phyloP scores from a whole-genome alignment of 2,329 filamentous ascomycete species.

The Helicocarpus griseus region DNA sequence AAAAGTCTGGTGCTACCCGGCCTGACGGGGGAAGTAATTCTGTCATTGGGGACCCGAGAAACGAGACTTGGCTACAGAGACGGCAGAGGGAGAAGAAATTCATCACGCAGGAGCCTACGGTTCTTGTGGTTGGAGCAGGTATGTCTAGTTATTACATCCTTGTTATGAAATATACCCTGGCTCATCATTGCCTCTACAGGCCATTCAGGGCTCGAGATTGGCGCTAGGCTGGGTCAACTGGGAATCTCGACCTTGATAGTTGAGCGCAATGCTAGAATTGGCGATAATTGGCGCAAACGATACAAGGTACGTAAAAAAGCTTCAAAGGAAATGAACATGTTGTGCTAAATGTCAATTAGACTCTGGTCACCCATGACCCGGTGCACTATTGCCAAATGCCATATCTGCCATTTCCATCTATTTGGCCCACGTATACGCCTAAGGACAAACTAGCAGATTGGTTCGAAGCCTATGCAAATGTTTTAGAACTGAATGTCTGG shows the following conservation, averaged over 20 bases:
- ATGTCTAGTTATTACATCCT: neutral
- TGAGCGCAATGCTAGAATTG: constrained; percentile 37
- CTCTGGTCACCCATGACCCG: constrained; percentile 32
- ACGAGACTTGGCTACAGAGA: constrained; percentile 30
- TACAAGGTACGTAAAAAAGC: constrained; percentile 27
- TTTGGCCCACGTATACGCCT: constrained; percentile 35
- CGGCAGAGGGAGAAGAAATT: constrained; percentile 24
- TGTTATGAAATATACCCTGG: neutral
- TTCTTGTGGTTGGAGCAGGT: constrained; percentile 35
- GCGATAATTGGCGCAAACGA: constrained; percentile 43
- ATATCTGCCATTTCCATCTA: constrained; percentile 32
- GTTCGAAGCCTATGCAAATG: constrained; percentile 39
- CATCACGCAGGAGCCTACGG: constrained; percentile 27
- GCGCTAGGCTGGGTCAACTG: constrained; percentile 32
- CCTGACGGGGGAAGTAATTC: constrained; percentile 25
- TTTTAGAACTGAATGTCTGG: constrained; percentile 43
- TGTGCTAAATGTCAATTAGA: constrained; percentile 13
- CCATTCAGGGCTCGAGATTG: constrained; percentile 34
- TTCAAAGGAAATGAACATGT: neutral
- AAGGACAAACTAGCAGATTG: constrained; percentile 42
- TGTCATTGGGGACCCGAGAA: constrained; percentile 22
- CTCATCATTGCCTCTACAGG: constrained; percentile 20
- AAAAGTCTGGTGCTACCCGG: constrained; percentile 24
- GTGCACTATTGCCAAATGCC: constrained; percentile 31
- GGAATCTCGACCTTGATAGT: constrained; percentile 34